A percentile compares a stretch with the other conserved stretches of the same genome.
phyloP scores from a whole-genome alignment of 768 basidiomycete genomes.

The Lentinula sp. region DNA sequence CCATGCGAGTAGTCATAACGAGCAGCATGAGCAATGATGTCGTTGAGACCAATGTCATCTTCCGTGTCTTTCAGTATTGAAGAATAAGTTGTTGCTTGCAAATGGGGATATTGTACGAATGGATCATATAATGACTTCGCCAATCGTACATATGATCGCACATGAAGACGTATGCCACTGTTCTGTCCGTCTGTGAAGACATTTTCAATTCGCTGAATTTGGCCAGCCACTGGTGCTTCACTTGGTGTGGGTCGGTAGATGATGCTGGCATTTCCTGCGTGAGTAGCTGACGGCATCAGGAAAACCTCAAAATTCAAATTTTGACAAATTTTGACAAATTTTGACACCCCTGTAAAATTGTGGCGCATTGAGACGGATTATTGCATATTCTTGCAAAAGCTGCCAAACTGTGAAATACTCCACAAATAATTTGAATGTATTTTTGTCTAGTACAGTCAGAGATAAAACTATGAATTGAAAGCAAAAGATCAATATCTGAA shows the following conservation, averaged over 20 bases:
- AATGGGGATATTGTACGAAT: not conserved
- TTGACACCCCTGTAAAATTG: no score
- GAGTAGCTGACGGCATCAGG: not conserved
- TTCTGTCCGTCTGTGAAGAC: not conserved
- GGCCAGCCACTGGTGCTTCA: not conserved
- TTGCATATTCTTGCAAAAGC: no score
- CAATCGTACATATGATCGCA: not conserved
- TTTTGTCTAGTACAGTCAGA: no score
- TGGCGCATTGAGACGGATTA: no score
- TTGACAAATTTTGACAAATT: no score
- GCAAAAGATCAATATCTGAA: no score
- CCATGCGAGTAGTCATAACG: not conserved
- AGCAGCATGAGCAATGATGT: not conserved
- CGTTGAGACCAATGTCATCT: not conserved
- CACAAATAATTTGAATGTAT: no score
- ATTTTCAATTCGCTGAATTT: not conserved
- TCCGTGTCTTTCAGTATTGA: not conserved
- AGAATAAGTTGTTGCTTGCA: not conserved
- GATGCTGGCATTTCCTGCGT: not conserved
- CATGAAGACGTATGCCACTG: not conserved
- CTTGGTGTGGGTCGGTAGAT: not conserved
- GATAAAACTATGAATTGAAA: no score
- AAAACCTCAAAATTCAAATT: no score
- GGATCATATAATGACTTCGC: not conserved
- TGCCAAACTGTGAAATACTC: no score